Evolutionary conservation across 2,329 filamentous ascomycete species (phyloP).

Genomic region (Exophiala alcalophila): DNA sequence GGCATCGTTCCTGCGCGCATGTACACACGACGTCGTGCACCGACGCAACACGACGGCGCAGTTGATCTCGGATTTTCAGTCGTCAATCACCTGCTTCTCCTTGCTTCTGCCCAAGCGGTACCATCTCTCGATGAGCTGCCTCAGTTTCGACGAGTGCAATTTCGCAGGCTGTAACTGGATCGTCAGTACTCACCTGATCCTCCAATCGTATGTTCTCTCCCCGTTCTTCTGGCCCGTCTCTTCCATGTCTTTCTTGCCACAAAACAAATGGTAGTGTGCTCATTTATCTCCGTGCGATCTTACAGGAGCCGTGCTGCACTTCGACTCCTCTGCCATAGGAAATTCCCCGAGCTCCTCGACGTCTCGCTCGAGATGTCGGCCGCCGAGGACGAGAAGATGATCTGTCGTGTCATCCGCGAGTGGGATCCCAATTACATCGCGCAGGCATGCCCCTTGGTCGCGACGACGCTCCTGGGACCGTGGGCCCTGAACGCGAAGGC

Average conservation of each 20-base stretch:
- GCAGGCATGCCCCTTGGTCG: neutral
- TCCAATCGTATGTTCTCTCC: too few relatives aligned
- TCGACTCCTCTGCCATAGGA: constrained; percentile 1
- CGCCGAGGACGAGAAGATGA: constrained; percentile 1
- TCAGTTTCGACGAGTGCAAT: neutral
- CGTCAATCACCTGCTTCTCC: constrained; percentile 1
- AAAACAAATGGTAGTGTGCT: too few relatives aligned
- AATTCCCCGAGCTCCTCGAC: neutral
- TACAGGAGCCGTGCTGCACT: neutral
- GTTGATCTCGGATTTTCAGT: neutral
- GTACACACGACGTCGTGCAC: constrained; percentile 3
- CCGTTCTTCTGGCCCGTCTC: too few relatives aligned
- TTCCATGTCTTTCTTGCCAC: too few relatives aligned
- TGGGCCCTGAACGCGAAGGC: neutral
- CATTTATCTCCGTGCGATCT: too few relatives aligned
- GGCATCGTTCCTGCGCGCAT: neutral
- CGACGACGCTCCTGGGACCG: neutral
- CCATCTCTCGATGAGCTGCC: neutral
- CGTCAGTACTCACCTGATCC: constrained; percentile 1
- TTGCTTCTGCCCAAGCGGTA: constrained; percentile 3
- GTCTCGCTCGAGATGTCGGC: neutral
- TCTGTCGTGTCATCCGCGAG: neutral
- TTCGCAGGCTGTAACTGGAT: constrained; percentile 3
- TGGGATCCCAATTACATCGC: constrained; percentile 1
- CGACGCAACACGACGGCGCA: constrained; percentile 1